Percentiles rank a stretch among this genome's conserved stretches.
These are phyloP conservation scores for Coemansia sp. DNA, from an alignment of 192 early-diverging fungal genomes.

Conservation along the genomic window DNA sequence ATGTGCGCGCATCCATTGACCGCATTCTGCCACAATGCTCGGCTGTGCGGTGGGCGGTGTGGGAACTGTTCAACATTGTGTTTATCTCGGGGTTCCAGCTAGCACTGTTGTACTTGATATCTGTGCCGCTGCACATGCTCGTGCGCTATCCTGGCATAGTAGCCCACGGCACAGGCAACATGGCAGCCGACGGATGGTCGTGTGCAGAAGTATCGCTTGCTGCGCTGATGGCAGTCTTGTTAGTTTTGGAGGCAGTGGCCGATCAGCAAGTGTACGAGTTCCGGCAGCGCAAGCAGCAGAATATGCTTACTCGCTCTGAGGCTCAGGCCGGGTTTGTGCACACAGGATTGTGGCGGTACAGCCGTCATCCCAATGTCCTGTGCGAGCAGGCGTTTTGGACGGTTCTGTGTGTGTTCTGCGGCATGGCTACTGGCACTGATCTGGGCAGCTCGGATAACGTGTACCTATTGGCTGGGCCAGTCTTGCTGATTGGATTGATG, in stretches of 20 bases:
- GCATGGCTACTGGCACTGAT: conserved; percentile 3
- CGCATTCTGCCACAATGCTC: background rate
- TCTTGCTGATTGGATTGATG: conserved; percentile 66
- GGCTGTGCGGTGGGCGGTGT: conserved; percentile 28
- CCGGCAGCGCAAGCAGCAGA: conserved; percentile 57
- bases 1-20: conserved; percentile 30
- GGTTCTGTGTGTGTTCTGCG: conserved; percentile 34
- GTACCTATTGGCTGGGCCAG: conserved; percentile 39
- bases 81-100: conserved; percentile 79
- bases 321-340: conserved; percentile 68
- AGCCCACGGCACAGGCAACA: background rate
- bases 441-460: conserved; percentile 14
- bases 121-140: conserved; percentile 16
- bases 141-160: background rate
- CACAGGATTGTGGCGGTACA: conserved; percentile 69
- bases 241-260: conserved; percentile 66
- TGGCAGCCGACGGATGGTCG: conserved; percentile 24
- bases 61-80: conserved; percentile 65
- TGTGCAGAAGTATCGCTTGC: conserved; percentile 52
- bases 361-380: conserved; percentile 84
- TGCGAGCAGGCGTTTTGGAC: conserved; percentile 73
- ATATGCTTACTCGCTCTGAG: conserved; percentile 27
- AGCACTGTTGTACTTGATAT: conserved; percentile 57
- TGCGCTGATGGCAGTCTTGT: conserved; percentile 43
- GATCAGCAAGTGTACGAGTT: conserved; percentile 84